Percentiles rank a stretch among this genome's conserved stretches.
Conservation (phyloP, 129 eudicot species). For the Solidago caesia region DNA sequence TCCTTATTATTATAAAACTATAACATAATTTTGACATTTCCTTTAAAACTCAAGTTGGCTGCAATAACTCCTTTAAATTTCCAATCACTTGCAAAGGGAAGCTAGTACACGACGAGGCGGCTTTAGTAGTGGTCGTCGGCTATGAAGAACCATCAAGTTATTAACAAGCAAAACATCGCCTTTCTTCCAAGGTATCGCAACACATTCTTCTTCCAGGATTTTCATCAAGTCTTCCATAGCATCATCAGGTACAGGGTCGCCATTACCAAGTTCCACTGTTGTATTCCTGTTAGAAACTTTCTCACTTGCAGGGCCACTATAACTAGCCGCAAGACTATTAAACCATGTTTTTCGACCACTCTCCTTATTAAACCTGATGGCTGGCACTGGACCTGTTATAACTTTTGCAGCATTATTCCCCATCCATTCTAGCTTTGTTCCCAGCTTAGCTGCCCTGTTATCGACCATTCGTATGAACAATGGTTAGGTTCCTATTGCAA, state of each 20-base stretch:
- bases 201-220: constrained; percentile 71
- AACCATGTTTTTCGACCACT: constrained; percentile 77
- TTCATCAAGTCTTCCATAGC: constrained; percentile 44
- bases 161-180: constrained; percentile 72
- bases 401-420: constrained; percentile 40
- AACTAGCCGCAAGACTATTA: constrained; percentile 55
- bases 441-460: constrained; percentile 73
- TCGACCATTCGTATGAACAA: not conserved
- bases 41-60: not conserved
- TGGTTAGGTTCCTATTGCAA: not conserved
- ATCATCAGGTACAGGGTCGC: constrained; percentile 54
- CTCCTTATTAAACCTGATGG: constrained; percentile 42
- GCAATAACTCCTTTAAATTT: not conserved
- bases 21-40: too few relatives aligned
- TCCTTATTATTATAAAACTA: too few relatives aligned
- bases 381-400: constrained; percentile 69
- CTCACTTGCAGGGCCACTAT: constrained; percentile 50
- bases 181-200: constrained; percentile 73
- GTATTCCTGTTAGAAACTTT: constrained; percentile 33
- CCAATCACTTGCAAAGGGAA: constrained; percentile 62
- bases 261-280: constrained; percentile 65
- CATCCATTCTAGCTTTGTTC: constrained; percentile 77
- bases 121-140: constrained; percentile 50
- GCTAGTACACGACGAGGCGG: constrained; percentile 82
- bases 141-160: constrained; percentile 78